Percentiles rank a stretch among this genome's conserved stretches.
phyloP scores from a whole-genome alignment of 1,139 yeast genomes.

The Suhomyces ambrosiae region DNA sequence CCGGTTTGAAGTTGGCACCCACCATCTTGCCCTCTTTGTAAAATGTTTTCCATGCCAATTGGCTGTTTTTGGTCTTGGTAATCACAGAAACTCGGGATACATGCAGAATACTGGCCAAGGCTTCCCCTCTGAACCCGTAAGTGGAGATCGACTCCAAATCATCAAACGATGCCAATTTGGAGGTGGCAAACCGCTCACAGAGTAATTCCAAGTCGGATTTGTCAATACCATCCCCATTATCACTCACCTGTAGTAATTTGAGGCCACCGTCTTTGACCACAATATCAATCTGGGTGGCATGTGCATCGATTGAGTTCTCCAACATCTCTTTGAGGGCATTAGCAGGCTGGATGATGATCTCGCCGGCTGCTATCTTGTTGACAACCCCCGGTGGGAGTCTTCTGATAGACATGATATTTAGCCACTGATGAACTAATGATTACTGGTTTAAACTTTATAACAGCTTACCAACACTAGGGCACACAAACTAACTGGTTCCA shows the following conservation, averaged over 20 bases:
- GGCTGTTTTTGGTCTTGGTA: slow-evolving; percentile 63
- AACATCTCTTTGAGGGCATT: slow-evolving; percentile 64
- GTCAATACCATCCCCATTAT: slow-evolving; percentile 54
- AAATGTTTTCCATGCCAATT: slow-evolving; percentile 69
- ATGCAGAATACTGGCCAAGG: slow-evolving; percentile 61
- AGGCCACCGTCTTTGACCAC: slow-evolving; percentile 57
- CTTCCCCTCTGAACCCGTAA: slow-evolving; percentile 66
- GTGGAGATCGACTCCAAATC: slow-evolving; percentile 52
- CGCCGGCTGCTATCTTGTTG: slow-evolving; percentile 95
- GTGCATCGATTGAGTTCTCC: slow-evolving; percentile 58
- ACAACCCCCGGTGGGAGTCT: slow-evolving; percentile 70
- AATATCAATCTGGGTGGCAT: slow-evolving; percentile 50
- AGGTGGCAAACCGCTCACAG: slow-evolving; percentile 62
- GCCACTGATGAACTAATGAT: too few relatives aligned
- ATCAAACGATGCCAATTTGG: slow-evolving; percentile 51
- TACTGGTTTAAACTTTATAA: too few relatives aligned
- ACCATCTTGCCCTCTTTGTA: slow-evolving; percentile 66
- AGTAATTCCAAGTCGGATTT: slow-evolving; percentile 48
- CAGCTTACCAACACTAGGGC: too few relatives aligned
- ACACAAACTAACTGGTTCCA: too few relatives aligned
- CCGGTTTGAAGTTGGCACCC: slow-evolving; percentile 35
- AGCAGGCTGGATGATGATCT: slow-evolving; percentile 90
- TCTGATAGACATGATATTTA: slow-evolving; percentile 23
- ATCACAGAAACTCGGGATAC: slow-evolving; percentile 71
- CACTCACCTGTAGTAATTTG: slow-evolving; percentile 53